These are phyloP conservation scores for Imleria badia DNA, from an alignment of 768 basidiomycete species.

Conservation along the genomic window DNA sequence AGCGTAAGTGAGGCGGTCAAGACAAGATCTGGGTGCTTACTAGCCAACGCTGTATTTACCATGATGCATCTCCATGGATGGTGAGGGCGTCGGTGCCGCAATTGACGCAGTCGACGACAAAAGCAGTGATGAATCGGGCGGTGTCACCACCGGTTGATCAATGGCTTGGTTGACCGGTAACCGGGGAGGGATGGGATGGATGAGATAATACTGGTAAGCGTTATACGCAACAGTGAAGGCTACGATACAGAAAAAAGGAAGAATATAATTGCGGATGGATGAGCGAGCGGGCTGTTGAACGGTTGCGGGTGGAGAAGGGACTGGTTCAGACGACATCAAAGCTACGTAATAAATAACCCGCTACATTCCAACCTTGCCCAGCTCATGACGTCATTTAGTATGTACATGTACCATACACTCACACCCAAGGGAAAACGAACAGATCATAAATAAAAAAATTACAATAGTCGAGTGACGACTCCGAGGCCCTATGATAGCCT, in stretches of 20 bases:
- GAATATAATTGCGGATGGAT: constrained; percentile 29
- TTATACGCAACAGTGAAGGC: constrained; percentile 43
- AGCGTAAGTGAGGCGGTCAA: constrained; percentile 10
- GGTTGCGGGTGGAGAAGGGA: constrained; percentile 17
- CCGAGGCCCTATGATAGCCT: constrained; percentile 59
- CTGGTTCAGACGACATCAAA: constrained; percentile 26
- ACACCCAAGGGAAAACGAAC: too few relatives aligned
- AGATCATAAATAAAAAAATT: constrained; percentile 14
- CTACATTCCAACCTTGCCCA: constrained; percentile 18
- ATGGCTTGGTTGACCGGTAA: constrained; percentile 13
- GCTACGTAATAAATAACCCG: constrained; percentile 10
- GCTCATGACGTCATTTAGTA: constrained; percentile 19
- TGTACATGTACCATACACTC: too few relatives aligned
- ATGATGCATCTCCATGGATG: constrained; percentile 37
- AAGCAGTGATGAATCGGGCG: constrained; percentile 7
- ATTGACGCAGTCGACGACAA: constrained; percentile 3
- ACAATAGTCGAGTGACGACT: constrained; percentile 68
- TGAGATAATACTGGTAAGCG: constrained; percentile 40
- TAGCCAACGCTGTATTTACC: constrained; percentile 82
- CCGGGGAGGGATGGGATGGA: constrained; percentile 1
- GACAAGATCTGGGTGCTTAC: constrained; percentile 43
- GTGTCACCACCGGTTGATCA: constrained; percentile 12
- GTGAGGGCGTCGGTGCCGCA: constrained; percentile 13
- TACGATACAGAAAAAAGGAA: constrained; percentile 37
- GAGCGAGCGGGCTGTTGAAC: constrained; percentile 26